phyloP scores from a whole-genome alignment of 2,329 filamentous ascomycete species.

The Rhinocladiella similis region DNA sequence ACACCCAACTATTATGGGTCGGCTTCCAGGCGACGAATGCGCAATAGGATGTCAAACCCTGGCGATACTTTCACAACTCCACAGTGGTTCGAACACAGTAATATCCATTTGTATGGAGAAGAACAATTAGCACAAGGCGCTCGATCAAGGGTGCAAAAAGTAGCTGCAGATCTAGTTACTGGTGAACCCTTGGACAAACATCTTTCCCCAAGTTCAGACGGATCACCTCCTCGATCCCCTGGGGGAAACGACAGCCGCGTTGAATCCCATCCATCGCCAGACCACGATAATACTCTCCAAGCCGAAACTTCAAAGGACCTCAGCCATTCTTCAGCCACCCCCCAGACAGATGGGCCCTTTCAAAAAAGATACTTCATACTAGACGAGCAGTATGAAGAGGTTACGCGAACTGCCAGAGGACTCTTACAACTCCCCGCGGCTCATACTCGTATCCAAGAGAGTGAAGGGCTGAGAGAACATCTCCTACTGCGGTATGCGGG shows the following conservation, averaged over 20 bases:
- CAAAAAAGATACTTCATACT: slow-evolving; percentile 25
- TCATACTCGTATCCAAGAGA: slow-evolving; percentile 40
- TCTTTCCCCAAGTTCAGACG: slow-evolving; percentile 2
- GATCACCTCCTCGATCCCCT: slow-evolving; percentile 4
- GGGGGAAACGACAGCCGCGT: not conserved
- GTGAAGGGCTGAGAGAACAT: slow-evolving; percentile 55
- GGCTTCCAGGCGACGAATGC: slow-evolving; percentile 19
- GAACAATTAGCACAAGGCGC: slow-evolving; percentile 3
- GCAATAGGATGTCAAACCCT: slow-evolving; percentile 17
- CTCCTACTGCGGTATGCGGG: slow-evolving; percentile 61
- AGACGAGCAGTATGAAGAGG: slow-evolving; percentile 26
- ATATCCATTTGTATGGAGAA: slow-evolving; percentile 17
- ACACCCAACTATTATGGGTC: slow-evolving; percentile 21
- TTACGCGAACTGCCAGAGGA: slow-evolving; percentile 25
- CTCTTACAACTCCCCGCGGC: slow-evolving; percentile 16
- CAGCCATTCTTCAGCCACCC: not conserved
- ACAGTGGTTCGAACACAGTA: slow-evolving; percentile 25
- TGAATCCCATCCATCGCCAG: not conserved
- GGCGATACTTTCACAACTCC: slow-evolving; percentile 8
- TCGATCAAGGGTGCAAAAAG: slow-evolving; percentile 15
- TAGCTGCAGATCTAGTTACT: slow-evolving; percentile 17
- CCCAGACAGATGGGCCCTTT: not conserved
- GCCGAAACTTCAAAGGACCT: not conserved
- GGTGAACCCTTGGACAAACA: slow-evolving; percentile 16
- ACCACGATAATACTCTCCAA: not conserved